Percentiles rank a stretch among this genome's conserved stretches.
Conservation (phyloP, 2,329 filamentous ascomycete genomes). For the Fusarium veterinarium region DNA sequence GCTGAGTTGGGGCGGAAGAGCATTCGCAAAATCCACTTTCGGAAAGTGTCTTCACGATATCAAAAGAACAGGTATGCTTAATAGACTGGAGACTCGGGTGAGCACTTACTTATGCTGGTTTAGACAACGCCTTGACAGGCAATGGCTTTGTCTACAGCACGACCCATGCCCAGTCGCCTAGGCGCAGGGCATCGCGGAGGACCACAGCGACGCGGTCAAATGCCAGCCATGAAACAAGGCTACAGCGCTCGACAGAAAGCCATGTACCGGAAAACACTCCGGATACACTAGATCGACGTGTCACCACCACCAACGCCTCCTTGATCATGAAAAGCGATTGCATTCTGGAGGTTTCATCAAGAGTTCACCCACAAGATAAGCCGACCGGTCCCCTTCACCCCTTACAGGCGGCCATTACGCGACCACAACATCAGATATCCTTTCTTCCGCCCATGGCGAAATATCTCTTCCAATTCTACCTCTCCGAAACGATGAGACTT, state of each 20-base stretch:
- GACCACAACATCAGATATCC: neutral
- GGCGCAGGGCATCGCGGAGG: fast-evolving
- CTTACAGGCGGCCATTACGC: neutral
- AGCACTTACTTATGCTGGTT: neutral
- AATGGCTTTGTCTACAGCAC: slow-evolving; percentile 22
- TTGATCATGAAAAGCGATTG: neutral
- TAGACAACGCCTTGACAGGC: neutral
- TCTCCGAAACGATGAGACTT: slow-evolving; percentile 29
- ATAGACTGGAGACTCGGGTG: fast-evolving
- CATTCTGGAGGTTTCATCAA: neutral
- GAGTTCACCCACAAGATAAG: neutral
- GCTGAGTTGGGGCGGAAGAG: slow-evolving; percentile 28
- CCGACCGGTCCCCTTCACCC: neutral
- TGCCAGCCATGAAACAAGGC: no score
- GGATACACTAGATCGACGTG: neutral
- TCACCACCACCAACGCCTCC: neutral
- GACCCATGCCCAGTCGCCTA: neutral
- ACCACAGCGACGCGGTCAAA: neutral
- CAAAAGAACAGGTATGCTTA: neutral
- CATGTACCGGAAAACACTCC: fast-evolving
- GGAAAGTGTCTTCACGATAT: slow-evolving; percentile 18
- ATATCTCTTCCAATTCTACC: slow-evolving; percentile 30
- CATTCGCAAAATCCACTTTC: slow-evolving; percentile 28
- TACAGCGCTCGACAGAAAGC: fast-evolving
- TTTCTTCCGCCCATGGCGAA: slow-evolving; percentile 19